Conservation (phyloP, 2,329 filamentous ascomycete species). For the Camillea tinctor region DNA sequence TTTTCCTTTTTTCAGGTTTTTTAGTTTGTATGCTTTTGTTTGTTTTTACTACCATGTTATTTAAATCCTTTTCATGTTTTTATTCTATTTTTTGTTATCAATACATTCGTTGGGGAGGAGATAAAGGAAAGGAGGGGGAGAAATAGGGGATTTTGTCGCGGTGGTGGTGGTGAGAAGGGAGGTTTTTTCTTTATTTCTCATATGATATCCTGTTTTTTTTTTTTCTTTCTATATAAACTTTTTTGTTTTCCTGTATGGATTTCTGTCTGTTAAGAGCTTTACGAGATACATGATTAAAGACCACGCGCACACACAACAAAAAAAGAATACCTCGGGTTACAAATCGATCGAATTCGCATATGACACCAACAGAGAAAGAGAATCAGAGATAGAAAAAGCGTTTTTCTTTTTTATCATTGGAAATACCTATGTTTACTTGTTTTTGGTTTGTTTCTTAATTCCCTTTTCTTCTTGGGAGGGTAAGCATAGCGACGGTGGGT, state of each 20-base stretch:
- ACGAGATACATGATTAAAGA: conserved; percentile 2
- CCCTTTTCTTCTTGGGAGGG: background rate
- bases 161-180: too few species aligned
- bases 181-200: too few species aligned
- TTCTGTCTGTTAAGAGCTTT: conserved; percentile 13
- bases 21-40: conserved; percentile 12
- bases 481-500: conserved; percentile 3
- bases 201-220: conserved; percentile 6
- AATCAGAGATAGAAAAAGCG: conserved; percentile 4
- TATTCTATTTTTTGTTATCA: too few species aligned
- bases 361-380: conserved; percentile 6
- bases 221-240: conserved; percentile 5
- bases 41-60: too few species aligned
- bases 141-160: too few species aligned
- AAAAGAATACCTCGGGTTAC: background rate
- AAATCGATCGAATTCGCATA: conserved; percentile 2
- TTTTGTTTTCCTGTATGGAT: conserved; percentile 11
- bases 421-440: background rate
- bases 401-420: conserved; percentile 1
- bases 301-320: background rate
- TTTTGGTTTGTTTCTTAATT: background rate
- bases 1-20: conserved; percentile 5
- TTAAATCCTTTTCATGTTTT: too few species aligned
- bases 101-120: too few species aligned
- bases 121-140: too few species aligned